phyloP scores from a whole-genome alignment of 208 protist species.

The Leptomonas pyrrhocoris region DNA sequence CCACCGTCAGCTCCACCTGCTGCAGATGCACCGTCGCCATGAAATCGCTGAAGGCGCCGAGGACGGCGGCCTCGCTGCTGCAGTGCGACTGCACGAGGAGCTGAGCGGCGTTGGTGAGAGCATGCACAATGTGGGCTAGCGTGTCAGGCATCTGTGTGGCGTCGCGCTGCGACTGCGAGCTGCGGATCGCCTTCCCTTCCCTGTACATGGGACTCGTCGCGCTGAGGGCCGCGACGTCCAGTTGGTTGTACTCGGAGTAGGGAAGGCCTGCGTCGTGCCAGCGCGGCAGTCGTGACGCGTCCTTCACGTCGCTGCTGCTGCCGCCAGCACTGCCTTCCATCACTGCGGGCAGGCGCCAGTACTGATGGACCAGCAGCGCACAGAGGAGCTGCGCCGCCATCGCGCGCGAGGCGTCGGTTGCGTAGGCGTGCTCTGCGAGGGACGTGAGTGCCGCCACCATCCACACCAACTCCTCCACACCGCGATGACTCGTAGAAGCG shows the following conservation, averaged over 20 bases:
- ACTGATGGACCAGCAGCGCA: slow-evolving; percentile 47
- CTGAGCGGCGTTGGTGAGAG: slow-evolving; percentile 58
- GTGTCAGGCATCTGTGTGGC: slow-evolving; percentile 29
- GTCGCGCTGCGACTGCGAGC: background rate
- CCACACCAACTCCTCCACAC: slow-evolving; percentile 22
- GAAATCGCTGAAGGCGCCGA: slow-evolving; percentile 70
- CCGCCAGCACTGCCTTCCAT: background rate
- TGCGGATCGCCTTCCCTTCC: background rate
- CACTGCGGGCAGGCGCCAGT: slow-evolving; percentile 30
- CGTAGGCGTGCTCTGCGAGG: slow-evolving; percentile 69
- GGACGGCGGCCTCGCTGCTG: slow-evolving; percentile 52
- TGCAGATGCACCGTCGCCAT: slow-evolving; percentile 54
- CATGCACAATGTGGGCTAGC: slow-evolving; percentile 47
- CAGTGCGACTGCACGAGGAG: slow-evolving; percentile 53
- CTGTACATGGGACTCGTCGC: background rate
- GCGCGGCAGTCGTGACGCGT: background rate
- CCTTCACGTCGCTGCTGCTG: background rate
- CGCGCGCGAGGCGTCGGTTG: slow-evolving; percentile 51
- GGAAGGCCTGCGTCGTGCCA: slow-evolving; percentile 8
- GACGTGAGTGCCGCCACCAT: slow-evolving; percentile 47
- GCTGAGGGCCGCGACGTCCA: slow-evolving; percentile 14
- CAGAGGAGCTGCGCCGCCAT: slow-evolving; percentile 61
- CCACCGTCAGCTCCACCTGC: slow-evolving; percentile 47
- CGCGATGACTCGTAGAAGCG: background rate
- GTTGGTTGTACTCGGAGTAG: slow-evolving; percentile 19